Conservation (phyloP, 1,284 basidiomycete species). For the Cutaneotrichosporon arboriforme region DNA sequence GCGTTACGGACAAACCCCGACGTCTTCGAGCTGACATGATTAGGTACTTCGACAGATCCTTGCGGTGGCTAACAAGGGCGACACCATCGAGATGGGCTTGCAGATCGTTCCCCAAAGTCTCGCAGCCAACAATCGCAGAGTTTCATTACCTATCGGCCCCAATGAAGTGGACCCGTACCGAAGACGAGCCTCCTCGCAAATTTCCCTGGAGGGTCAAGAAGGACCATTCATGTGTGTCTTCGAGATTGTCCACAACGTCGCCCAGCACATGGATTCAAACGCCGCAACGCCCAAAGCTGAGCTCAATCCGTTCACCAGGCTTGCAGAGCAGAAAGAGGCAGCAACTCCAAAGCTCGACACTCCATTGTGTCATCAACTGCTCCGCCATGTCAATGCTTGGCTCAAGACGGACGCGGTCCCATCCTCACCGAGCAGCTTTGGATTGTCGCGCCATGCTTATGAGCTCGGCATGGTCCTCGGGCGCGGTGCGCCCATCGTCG, state of each 20-base stretch:
- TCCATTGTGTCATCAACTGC: constrained; percentile 60
- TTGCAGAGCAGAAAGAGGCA: constrained; percentile 34
- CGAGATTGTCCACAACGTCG: constrained; percentile 53
- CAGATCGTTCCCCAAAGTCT: constrained; percentile 54
- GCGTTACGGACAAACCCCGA: constrained; percentile 48
- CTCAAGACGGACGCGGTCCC: constrained; percentile 48
- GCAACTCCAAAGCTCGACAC: constrained; percentile 58
- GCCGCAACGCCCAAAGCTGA: constrained; percentile 40
- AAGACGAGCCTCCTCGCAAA: constrained; percentile 7
- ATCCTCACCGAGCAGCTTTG: constrained; percentile 31
- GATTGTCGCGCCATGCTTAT: constrained; percentile 39
- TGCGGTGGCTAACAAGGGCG: constrained; percentile 60
- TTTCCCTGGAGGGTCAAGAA: background rate
- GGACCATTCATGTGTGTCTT: constrained; percentile 53
- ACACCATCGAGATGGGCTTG: constrained; percentile 85
- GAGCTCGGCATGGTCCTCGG: constrained; percentile 46
- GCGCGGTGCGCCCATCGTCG: constrained; percentile 41
- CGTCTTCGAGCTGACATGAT: background rate
- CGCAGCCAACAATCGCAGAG: constrained; percentile 24
- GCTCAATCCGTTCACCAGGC: constrained; percentile 33
- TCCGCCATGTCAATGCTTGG: constrained; percentile 62
- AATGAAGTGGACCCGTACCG: constrained; percentile 14
- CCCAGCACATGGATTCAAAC: constrained; percentile 26
- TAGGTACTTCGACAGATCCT: constrained; percentile 82
- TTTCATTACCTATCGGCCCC: constrained; percentile 23